A percentile compares a stretch with the other conserved stretches of the same genome.
Conservation (phyloP, 768 basidiomycete genomes). For the Pisolithus sp. region DNA sequence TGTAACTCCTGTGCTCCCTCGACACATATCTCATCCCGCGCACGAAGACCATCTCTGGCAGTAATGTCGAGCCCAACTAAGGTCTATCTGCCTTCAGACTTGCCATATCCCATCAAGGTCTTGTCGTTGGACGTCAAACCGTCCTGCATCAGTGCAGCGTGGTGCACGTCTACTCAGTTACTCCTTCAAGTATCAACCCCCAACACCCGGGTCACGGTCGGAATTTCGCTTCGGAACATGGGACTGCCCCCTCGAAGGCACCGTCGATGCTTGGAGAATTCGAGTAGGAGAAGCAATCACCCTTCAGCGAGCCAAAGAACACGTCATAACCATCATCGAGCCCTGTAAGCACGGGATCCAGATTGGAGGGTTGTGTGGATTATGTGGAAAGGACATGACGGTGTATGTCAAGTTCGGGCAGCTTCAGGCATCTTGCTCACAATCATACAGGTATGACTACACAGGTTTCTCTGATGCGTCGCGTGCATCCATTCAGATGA, state of each 20-base stretch:
- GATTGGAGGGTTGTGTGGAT: constrained; percentile 82
- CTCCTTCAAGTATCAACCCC: constrained; percentile 60
- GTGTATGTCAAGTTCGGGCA: constrained; percentile 44
- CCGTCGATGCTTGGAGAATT: constrained; percentile 64
- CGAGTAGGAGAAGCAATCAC: constrained; percentile 61
- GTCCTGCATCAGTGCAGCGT: constrained; percentile 45
- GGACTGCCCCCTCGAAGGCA: constrained; percentile 84
- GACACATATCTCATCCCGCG: not conserved
- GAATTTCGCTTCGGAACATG: constrained; percentile 83
- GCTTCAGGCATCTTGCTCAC: constrained; percentile 7
- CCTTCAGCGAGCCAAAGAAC: constrained; percentile 47
- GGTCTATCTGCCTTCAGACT: constrained; percentile 65
- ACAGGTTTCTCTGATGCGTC: constrained; percentile 82
- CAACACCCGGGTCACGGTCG: constrained; percentile 38
- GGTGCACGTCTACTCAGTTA: constrained; percentile 81
- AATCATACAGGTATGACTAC: constrained; percentile 60
- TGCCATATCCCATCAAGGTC: constrained; percentile 85
- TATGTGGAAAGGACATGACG: constrained; percentile 96
- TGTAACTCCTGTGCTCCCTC: too few relatives aligned
- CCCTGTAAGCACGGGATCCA: constrained; percentile 98
- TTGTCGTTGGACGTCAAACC: constrained; percentile 54
- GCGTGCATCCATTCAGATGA: constrained; percentile 89
- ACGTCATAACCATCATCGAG: constrained; percentile 67
- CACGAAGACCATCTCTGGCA: not conserved
- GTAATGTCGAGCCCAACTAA: constrained; percentile 60